These are phyloP conservation scores for Penicillium paxilli DNA, from an alignment of 495 filamentous ascomycete genomes.

Conservation along the genomic window DNA sequence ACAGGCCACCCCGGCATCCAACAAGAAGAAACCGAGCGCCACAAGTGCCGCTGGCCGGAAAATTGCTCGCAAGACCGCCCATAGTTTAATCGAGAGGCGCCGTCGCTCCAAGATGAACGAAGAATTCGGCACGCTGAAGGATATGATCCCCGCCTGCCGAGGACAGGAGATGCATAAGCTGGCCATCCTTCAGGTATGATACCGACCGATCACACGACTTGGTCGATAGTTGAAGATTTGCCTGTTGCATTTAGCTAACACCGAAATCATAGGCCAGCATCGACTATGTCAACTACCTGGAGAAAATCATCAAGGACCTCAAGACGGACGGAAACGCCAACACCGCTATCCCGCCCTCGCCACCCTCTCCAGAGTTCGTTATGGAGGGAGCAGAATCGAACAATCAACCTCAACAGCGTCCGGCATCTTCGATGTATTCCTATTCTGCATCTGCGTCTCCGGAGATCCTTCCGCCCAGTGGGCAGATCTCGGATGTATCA, in stretches of 20 bases:
- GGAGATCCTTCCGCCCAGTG: slow-evolving; percentile 24
- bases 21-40: slow-evolving; percentile 68
- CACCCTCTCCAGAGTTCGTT: slow-evolving; percentile 39
- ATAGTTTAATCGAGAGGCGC: slow-evolving; percentile 90
- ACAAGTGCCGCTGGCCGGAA: slow-evolving; percentile 84
- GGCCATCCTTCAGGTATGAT: slow-evolving; percentile 83
- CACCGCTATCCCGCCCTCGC: slow-evolving; percentile 27
- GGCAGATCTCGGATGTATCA: slow-evolving; percentile 31
- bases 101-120: slow-evolving; percentile 98
- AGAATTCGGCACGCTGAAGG: slow-evolving; percentile 90
- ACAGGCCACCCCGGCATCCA: slow-evolving; percentile 41
- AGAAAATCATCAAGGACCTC: slow-evolving; percentile 81
- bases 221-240: not conserved
- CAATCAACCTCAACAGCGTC: slow-evolving; percentile 11
- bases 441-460: slow-evolving; percentile 40
- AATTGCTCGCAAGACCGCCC: slow-evolving; percentile 93
- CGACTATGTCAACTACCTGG: slow-evolving; percentile 93
- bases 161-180: slow-evolving; percentile 98
- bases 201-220: not conserved
- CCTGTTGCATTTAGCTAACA: not conserved
- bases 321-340: slow-evolving; percentile 56
- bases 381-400: slow-evolving; percentile 17
- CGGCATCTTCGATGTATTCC: slow-evolving; percentile 23
- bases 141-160: slow-evolving; percentile 89
- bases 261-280: slow-evolving; percentile 90